Percentiles rank a stretch among this genome's conserved stretches.
These are phyloP conservation scores for Physcia stellaris DNA, from an alignment of 495 filamentous ascomycete species.

Conservation along the genomic window DNA sequence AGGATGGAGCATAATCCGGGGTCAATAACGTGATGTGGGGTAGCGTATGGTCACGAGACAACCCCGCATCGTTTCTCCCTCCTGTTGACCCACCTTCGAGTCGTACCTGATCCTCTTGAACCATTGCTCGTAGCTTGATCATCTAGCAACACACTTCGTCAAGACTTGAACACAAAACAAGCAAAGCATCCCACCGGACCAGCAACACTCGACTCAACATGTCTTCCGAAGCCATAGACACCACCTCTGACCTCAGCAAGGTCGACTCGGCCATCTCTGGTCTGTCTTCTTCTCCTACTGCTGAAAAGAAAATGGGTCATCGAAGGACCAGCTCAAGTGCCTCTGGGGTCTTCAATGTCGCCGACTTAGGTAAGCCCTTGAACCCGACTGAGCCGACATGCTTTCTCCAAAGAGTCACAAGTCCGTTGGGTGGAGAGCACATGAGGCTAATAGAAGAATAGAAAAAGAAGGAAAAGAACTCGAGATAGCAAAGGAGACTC, in stretches of 20 bases:
- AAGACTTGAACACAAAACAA: constrained; percentile 6
- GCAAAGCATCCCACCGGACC: constrained; percentile 19
- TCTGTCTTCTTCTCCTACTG: constrained; percentile 50
- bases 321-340: constrained; percentile 53
- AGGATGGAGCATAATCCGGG: too few relatives aligned
- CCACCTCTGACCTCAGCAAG: constrained; percentile 44
- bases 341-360: constrained; percentile 65
- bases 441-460: constrained; percentile 24
- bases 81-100: constrained; percentile 1
- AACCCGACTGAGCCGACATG: not conserved
- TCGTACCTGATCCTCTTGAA: constrained; percentile 12
- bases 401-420: not conserved
- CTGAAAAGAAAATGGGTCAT: constrained; percentile 43
- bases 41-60: too few relatives aligned
- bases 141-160: too few relatives aligned
- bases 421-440: constrained; percentile 2
- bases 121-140: not conserved
- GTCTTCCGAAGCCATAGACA: constrained; percentile 34
- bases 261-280: constrained; percentile 80
- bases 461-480: constrained; percentile 64
- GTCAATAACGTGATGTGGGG: too few relatives aligned
- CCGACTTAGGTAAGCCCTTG: constrained; percentile 58
- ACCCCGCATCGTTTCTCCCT: too few relatives aligned
- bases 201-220: too few relatives aligned
- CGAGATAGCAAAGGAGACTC: constrained; percentile 73